A percentile compares a stretch with the other conserved stretches of the same genome.
These are phyloP conservation scores for Populus hybrid DNA, from an alignment of 441 rosid species.

Conservation along the genomic window DNA sequence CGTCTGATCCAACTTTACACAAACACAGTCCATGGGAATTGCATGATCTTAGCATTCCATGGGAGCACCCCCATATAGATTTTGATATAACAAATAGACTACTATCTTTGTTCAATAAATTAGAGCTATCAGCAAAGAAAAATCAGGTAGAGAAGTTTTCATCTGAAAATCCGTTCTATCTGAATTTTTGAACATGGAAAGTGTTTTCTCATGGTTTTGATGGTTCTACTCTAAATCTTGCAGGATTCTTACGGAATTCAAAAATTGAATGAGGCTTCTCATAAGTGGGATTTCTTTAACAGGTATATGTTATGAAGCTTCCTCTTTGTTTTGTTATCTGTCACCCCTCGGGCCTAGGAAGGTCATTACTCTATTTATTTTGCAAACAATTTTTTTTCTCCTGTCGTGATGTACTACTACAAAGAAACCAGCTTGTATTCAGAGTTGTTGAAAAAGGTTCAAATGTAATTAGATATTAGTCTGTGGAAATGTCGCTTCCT, in stretches of 20 bases:
- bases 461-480: not conserved
- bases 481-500: not conserved
- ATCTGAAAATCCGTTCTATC: not conserved
- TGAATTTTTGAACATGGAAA: not conserved
- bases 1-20: constrained; percentile 58
- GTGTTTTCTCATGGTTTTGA: constrained; percentile 13
- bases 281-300: constrained; percentile 68
- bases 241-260: constrained; percentile 79
- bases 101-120: constrained; percentile 45
- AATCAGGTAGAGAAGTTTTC: constrained; percentile 44
- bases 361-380: not conserved
- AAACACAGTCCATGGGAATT: constrained; percentile 98
- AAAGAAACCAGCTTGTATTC: not conserved
- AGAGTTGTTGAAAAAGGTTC: not conserved
- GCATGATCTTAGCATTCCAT: constrained; percentile 60
- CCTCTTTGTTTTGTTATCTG: not conserved
- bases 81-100: constrained; percentile 44
- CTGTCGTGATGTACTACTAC: not conserved
- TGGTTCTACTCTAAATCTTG: constrained; percentile 21
- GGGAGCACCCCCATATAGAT: constrained; percentile 78
- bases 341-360: not conserved
- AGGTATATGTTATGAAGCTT: constrained; percentile 41
- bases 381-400: not conserved
- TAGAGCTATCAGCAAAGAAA: constrained; percentile 59
- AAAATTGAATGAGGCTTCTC: constrained; percentile 72